These are phyloP conservation scores for Lepidium aucheri DNA, from an alignment of 345 rosid species.

Conservation along the genomic window DNA sequence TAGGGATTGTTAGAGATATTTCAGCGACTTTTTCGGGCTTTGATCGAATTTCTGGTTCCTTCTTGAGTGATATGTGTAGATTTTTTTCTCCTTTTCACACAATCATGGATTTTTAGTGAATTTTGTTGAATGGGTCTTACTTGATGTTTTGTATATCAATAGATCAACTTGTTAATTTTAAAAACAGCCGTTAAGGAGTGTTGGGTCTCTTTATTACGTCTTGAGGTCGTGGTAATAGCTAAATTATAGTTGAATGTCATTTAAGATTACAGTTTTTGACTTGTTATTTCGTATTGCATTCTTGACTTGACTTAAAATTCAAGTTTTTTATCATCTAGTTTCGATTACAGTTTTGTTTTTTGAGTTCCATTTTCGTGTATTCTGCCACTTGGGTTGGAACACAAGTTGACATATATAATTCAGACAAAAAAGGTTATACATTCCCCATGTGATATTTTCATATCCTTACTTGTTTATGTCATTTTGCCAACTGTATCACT, in stretches of 20 bases:
- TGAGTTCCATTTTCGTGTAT: background rate
- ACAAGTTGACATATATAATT: background rate
- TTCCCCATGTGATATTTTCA: background rate
- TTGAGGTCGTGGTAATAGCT: background rate
- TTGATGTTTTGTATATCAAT: background rate
- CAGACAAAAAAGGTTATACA: background rate
- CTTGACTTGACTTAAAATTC: background rate
- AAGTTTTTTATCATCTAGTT: background rate
- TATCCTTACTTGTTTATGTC: slow-evolving; percentile 7
- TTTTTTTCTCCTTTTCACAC: background rate
- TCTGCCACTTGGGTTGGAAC: background rate
- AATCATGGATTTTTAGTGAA: background rate
- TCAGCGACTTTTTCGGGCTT: background rate
- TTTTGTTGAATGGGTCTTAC: background rate
- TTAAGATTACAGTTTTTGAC: background rate
- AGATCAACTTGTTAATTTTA: background rate
- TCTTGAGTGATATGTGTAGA: background rate
- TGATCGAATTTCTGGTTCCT: background rate
- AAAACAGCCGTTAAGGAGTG: background rate
- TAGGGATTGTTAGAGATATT: background rate
- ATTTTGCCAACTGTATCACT: background rate
- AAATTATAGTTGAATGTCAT: background rate
- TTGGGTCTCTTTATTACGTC: background rate
- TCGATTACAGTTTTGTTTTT: background rate
- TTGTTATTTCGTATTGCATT: background rate